A percentile compares a stretch with the other conserved stretches of the same genome.
Evolutionary conservation across 441 rosid species (phyloP).

Genomic region (Euphorbia celastroides): DNA sequence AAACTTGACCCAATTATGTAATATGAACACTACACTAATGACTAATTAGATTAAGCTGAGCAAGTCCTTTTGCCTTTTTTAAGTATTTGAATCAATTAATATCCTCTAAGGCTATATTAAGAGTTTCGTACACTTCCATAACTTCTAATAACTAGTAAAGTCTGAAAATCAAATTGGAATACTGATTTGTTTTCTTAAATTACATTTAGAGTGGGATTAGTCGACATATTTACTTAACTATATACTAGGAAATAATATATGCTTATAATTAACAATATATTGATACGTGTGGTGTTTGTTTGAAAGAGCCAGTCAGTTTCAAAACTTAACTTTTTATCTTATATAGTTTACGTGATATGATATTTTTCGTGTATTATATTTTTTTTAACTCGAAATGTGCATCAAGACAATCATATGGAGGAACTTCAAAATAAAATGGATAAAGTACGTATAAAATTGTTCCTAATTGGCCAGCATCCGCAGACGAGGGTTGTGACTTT

Average conservation of each 20-base stretch:
- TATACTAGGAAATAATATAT: no score
- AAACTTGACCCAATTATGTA: no score
- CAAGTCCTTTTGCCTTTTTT: no score
- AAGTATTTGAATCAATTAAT: neutral
- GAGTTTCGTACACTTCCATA: neutral
- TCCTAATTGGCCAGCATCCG: constrained; percentile 10
- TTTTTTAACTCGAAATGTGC: neutral
- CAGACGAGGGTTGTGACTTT: constrained; percentile 1
- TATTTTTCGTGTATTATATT: neutral
- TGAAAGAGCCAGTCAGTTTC: no score
- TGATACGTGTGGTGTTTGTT: no score
- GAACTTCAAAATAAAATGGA: constrained; percentile 1
- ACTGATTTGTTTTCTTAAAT: no score
- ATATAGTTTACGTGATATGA: neutral
- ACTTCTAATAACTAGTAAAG: neutral
- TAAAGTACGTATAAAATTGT: constrained; percentile 8
- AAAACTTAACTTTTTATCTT: neutral
- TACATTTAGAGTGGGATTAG: no score
- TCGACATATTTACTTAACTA: neutral
- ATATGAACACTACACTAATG: no score
- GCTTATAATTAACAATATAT: no score
- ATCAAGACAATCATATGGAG: constrained; percentile 5
- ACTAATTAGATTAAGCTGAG: no score
- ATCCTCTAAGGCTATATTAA: neutral
- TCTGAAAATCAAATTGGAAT: no score